Base-by-base conservation (phyloP, 306 rosid species). In the Rosa rugosa region DNA sequence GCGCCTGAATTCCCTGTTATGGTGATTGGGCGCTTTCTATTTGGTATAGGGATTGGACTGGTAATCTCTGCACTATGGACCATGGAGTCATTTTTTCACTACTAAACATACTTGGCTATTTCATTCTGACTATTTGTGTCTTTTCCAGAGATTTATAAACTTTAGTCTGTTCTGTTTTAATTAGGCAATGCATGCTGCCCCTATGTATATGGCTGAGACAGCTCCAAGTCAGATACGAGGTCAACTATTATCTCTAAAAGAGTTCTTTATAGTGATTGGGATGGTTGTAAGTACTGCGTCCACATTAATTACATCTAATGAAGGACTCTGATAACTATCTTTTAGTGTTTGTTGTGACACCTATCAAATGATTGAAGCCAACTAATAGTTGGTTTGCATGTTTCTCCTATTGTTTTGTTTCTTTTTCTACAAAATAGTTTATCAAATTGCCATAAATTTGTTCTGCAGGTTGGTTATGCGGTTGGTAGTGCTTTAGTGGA, bases 151-250 rank as follows among this genome's bases (percentile, higher is more conserved):
- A 66, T 51, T 16, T 49, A 38, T 62, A 31, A 49, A 57, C 73
- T 44, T 76, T 79, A 66, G 67, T 78, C 75, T 84, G 53, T 53
- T 87, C 68, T 69, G 75, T 79, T 71, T 66, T 78, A n/a, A 56
- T 59, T 59, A 94, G 99, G 93, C 99, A 51, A 94, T 94, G 99
- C 99, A 94, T 84, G 94, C 97, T 78, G 97, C 97, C 82, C 97
- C 97, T 16, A 90, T 94, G 95, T 94, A 94, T 86, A 94, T 94
- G 84, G 99, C 97, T 27, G 99, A 94, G 91, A 92, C 99, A 53
- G 89, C 95, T 84, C 99, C 99, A 71, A 72, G 83, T 23, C 71
- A 86, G 53, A 92, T 92, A 66, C 95, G 97, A 16, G 99, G 99
- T 71, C 92, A 0, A 79, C 74, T 94, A 64, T 86, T 94, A 77